Percentiles rank a stretch among this genome's conserved stretches.
Evolutionary conservation across 495 filamentous ascomycete species (phyloP).

Genomic region (Penicillium lividum): DNA sequence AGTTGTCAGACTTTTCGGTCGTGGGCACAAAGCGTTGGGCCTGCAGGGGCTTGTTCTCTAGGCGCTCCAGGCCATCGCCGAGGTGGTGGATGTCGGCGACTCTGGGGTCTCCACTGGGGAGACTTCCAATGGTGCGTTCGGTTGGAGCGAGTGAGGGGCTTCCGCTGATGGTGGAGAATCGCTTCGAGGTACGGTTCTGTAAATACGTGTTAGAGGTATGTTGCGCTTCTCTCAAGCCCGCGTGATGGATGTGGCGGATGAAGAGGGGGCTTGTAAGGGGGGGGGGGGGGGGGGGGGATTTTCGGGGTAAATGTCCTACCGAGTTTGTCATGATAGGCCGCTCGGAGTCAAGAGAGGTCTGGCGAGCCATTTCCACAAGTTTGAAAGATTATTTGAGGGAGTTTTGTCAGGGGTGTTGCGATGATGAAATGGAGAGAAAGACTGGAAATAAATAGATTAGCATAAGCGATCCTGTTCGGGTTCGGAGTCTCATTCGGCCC

Average conservation of each 20-base stretch:
- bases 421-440: neutral
- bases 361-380: slow-evolving; percentile 55
- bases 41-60: slow-evolving; percentile 85
- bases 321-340: slow-evolving; percentile 76
- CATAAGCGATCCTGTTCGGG: slow-evolving; percentile 1
- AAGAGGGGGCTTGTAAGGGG: slow-evolving; percentile 6
- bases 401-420: neutral
- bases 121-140: slow-evolving; percentile 59
- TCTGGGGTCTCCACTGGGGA: slow-evolving; percentile 57
- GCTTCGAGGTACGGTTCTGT: slow-evolving; percentile 67
- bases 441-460: slow-evolving; percentile 1
- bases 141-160: slow-evolving; percentile 70
- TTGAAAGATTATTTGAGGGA: neutral
- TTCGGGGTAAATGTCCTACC: slow-evolving; percentile 45
- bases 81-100: slow-evolving; percentile 76
- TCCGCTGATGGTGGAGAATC: slow-evolving; percentile 79
- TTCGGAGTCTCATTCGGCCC: neutral
- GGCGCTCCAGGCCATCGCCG: slow-evolving; percentile 78
- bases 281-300: slow-evolving; percentile 9
- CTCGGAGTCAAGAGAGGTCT: slow-evolving; percentile 68
- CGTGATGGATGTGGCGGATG: neutral
- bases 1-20: slow-evolving; percentile 77
- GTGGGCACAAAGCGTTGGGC: slow-evolving; percentile 83
- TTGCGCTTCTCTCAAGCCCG: neutral
- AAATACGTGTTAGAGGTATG: slow-evolving; percentile 17